These are phyloP conservation scores for Cinchona pubescens DNA, from an alignment of 257 asterid genomes.

Conservation along the genomic window DNA sequence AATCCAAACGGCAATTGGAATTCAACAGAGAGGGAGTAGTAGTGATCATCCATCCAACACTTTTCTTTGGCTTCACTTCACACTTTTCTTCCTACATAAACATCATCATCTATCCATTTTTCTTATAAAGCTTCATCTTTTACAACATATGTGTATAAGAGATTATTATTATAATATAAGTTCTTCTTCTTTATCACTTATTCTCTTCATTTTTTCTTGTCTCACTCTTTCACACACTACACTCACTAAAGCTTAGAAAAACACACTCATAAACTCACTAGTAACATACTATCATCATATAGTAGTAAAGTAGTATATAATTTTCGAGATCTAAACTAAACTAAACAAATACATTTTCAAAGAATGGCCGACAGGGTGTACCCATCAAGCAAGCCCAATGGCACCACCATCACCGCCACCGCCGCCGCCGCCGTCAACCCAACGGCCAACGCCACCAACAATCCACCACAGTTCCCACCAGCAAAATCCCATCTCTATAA, in stretches of 20 bases:
- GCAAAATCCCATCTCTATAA: constrained; percentile 32
- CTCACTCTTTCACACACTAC: neutral
- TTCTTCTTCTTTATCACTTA: neutral
- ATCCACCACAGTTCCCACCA: constrained; percentile 26
- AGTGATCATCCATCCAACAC: neutral
- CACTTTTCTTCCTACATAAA: constrained; percentile 8
- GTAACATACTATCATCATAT: neutral
- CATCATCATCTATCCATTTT: neutral
- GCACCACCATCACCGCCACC: constrained; percentile 20
- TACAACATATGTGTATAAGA: no score
- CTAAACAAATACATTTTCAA: neutral
- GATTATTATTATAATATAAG: no score
- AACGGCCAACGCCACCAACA: neutral
- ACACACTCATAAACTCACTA: neutral
- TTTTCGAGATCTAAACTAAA: constrained; percentile 22
- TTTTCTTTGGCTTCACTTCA: constrained; percentile 24
- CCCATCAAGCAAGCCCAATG: constrained; percentile 41
- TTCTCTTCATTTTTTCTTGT: neutral
- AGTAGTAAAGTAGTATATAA: neutral
- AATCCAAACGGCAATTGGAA: no score
- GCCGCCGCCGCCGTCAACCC: constrained; percentile 20
- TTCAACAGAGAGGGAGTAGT: no score
- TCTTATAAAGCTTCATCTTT: constrained; percentile 1
- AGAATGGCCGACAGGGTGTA: constrained; percentile 44
- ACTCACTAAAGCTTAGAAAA: neutral